These are phyloP conservation scores for Phyllosticta citribraziliensis DNA, from an alignment of 2,329 filamentous ascomycete genomes.

Conservation along the genomic window DNA sequence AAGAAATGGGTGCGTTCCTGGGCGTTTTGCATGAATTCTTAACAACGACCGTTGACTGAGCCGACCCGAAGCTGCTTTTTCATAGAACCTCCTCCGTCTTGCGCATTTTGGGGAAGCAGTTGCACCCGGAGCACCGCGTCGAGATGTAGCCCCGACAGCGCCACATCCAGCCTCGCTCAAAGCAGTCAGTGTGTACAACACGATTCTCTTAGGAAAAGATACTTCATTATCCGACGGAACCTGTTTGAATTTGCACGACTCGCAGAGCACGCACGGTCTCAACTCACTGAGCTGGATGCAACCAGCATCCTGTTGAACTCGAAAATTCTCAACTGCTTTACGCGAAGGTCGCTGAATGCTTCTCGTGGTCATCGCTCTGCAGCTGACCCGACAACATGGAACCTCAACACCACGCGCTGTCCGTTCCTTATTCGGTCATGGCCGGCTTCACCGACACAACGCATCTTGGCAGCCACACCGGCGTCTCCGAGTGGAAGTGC, in stretches of 20 bases:
- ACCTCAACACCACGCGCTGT: background rate
- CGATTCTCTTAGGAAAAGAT: background rate
- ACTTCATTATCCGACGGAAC: background rate
- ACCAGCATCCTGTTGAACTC: no score
- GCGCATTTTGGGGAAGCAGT: background rate
- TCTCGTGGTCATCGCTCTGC: background rate
- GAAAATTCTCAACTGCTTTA: no score
- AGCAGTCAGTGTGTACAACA: background rate
- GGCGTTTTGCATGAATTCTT: background rate
- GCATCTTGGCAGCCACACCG: background rate
- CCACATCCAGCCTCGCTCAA: background rate
- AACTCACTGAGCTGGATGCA: no score
- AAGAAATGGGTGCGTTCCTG: background rate
- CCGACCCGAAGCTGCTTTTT: background rate
- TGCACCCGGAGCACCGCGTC: background rate
- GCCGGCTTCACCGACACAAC: background rate
- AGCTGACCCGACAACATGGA: background rate
- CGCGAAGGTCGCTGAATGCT: background rate
- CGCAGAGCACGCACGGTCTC: background rate
- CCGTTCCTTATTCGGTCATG: background rate
- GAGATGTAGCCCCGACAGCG: background rate
- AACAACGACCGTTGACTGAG: background rate
- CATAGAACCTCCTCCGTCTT: background rate
- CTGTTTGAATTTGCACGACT: background rate
- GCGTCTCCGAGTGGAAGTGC: background rate